phyloP scores from a whole-genome alignment of 805 yeast species.

The Middelhovenomyces tepae region DNA sequence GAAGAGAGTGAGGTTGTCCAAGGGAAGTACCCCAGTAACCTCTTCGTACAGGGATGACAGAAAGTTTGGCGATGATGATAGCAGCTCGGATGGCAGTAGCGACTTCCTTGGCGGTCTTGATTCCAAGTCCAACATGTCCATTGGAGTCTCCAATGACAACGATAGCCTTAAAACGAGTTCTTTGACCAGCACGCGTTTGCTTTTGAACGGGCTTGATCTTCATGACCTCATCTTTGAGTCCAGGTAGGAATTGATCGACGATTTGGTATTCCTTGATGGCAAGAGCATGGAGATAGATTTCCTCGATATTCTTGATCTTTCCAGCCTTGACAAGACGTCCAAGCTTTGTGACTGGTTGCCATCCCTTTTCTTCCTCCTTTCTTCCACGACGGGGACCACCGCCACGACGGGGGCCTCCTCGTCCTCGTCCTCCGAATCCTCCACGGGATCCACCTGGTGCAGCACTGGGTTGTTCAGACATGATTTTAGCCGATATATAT shows the following conservation, averaged over 20 bases:
- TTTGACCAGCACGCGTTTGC: conserved; percentile 99
- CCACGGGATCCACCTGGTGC: conserved; percentile 24
- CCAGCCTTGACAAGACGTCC: conserved; percentile 99
- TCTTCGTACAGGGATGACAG: conserved; percentile 99
- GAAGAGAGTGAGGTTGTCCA: conserved; percentile 99
- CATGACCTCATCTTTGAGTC: conserved; percentile 97
- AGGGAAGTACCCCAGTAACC: conserved; percentile 99
- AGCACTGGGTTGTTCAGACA: neutral
- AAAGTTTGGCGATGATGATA: conserved; percentile 96
- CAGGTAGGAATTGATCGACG: conserved; percentile 93
- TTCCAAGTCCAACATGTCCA: conserved; percentile 99
- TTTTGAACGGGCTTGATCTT: conserved; percentile 99
- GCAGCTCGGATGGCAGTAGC: conserved; percentile 99
- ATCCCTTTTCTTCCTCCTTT: conserved; percentile 92
- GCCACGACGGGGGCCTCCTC: conserved; percentile 49
- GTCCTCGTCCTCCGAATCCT: conserved; percentile 27
- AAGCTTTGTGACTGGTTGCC: conserved; percentile 99
- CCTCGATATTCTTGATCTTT: conserved; percentile 92
- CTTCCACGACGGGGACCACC: conserved; percentile 66
- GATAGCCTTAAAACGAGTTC: conserved; percentile 99
- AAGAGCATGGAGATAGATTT: conserved; percentile 97
- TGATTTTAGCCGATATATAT: conserved; percentile 2
- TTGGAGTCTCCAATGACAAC: conserved; percentile 98
- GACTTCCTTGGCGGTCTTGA: conserved; percentile 99
- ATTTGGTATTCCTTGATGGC: conserved; percentile 99